Base-by-base conservation (phyloP, 768 basidiomycete species). In the Boletus reticulatus region DNA sequence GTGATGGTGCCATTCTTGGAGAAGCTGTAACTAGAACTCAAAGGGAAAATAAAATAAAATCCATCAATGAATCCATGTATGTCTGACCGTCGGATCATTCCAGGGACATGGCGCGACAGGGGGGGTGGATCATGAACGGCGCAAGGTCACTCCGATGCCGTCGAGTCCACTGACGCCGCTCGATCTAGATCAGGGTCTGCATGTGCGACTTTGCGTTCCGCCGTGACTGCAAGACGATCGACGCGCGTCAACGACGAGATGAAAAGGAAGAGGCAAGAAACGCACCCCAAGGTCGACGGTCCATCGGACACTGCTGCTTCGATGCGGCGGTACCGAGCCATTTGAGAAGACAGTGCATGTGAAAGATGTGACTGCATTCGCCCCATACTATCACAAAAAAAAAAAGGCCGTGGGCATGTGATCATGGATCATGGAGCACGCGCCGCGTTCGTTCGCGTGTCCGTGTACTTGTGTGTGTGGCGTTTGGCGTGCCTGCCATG, bases 241-340 rank as follows among this genome's bases (percentile, higher is more conserved):
- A 37, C 36, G 36, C 36, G 4, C 36, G 36, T 37, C 14, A 24
- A 29, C 29, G 14, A 37, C 16, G 14, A 1, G 36, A 5, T 2
- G 16, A 37, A 13, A 10, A 2, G 13, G 31, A 2, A 5, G 24
- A 19, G 10, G 43, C 24, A 32, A 20, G 17, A 29, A 8, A 77
- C 88, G 56, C 60, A 95, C 94, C 87, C 96, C 96, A 99, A 4
- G 87, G 77, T 63, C 93, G 76, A 31, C 97, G 80, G 68, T 98
- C 96, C 93, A 99, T 95, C n/a, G 97, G 97, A 78, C 97, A 99
- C 62, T 95, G 93, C 62, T 89, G 87, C 70, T 98, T 98, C 36
- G 91, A 94, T 14, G 90, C 84, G 6, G 84, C 75, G 0, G 94
- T 95, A 4, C 87, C 87, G 56, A 98, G 84, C 97, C 97, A 99